These are phyloP conservation scores for Fusarium marasasianum DNA, from an alignment of 2,329 filamentous ascomycete species.

Conservation along the genomic window DNA sequence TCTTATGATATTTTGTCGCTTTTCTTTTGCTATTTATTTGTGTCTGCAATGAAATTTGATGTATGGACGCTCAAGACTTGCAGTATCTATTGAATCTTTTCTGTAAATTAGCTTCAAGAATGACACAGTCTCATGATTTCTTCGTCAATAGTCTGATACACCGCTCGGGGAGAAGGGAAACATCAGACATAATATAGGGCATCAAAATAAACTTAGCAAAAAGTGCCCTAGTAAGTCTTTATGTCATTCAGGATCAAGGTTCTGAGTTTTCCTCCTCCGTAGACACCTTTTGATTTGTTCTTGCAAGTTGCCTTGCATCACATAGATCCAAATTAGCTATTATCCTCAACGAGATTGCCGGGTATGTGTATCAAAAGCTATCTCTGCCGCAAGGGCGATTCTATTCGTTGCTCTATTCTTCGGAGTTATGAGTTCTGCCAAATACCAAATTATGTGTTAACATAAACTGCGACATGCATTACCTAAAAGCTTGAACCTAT, in stretches of 20 bases:
- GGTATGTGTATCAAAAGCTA: neutral
- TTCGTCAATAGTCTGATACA: neutral
- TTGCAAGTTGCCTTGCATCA: neutral
- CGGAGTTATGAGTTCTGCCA: neutral
- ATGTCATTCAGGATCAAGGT: no score
- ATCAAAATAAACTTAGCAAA: no score
- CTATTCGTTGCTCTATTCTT: neutral
- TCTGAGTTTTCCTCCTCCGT: no score
- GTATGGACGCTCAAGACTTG: conserved; percentile 1
- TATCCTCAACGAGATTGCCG: neutral
- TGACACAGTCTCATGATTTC: conserved; percentile 20
- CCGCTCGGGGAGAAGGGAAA: no score
- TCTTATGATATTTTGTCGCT: neutral
- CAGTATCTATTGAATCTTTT: conserved; percentile 15
- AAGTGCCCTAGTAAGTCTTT: no score
- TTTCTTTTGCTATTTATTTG: neutral
- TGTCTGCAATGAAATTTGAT: conserved; percentile 18
- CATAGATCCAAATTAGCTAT: neutral
- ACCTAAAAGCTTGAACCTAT: neutral
- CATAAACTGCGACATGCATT: neutral
- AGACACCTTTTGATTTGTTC: neutral
- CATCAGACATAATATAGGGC: no score
- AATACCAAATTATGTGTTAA: neutral
- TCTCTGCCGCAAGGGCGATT: neutral
- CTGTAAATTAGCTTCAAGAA: conserved; percentile 32